Percentiles rank a stretch among this genome's conserved stretches.
phyloP scores from a whole-genome alignment of 2,329 filamentous ascomycete species.

The Sclerotinia trifoliorum region DNA sequence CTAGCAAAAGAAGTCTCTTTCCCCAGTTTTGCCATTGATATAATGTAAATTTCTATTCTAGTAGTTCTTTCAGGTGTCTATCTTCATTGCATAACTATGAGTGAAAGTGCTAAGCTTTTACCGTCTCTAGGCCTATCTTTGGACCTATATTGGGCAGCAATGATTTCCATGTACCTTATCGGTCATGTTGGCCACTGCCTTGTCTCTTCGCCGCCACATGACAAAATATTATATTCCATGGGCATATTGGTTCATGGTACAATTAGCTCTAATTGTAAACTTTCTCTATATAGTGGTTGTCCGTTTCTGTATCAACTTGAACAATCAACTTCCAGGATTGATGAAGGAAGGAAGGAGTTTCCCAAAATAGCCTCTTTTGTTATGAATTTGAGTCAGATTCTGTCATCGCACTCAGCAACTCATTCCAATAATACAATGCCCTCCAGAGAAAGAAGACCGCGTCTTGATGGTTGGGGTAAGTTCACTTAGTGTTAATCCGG shows the following conservation, averaged over 20 bases:
- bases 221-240: not conserved
- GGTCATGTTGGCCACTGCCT: too few relatives aligned
- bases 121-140: too few relatives aligned
- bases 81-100: too few relatives aligned
- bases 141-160: too few relatives aligned
- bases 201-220: too few relatives aligned
- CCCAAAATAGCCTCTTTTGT: not conserved
- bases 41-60: not conserved
- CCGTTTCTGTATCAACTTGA: not conserved
- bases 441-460: not conserved
- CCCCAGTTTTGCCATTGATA: not conserved
- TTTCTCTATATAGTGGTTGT: not conserved
- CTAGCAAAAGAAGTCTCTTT: not conserved
- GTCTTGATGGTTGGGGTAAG: slow-evolving; percentile 7
- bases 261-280: not conserved
- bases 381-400: not conserved
- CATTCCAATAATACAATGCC: not conserved
- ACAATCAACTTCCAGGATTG: not conserved
- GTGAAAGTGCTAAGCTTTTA: too few relatives aligned
- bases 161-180: too few relatives aligned
- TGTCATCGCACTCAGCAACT: not conserved
- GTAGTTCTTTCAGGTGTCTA: too few relatives aligned
- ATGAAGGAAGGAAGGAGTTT: not conserved
- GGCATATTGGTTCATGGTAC: not conserved
- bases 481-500: not conserved